Evolutionary conservation across 2,329 filamentous ascomycete genomes (phyloP), one percentile per base, ranked within the genome.

Genomic region (Sclerotinia trifoliorum): DNA sequence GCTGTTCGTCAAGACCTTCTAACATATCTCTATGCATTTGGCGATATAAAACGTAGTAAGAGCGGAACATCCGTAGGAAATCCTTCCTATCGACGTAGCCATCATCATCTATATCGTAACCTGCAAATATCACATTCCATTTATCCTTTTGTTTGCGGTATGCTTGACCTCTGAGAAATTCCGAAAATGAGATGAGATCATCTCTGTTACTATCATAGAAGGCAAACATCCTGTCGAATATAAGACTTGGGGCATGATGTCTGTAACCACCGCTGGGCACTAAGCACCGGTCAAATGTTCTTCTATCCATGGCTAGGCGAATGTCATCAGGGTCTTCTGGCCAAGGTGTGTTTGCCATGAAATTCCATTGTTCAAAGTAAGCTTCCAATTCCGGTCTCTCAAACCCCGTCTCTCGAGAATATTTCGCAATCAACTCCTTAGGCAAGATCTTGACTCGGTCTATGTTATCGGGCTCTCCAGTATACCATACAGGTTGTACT

Each of bases 301-400:
- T 91, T 70, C 93, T 88, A 77, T 98, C 94, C 82, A 98, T 96
- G 46, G 93, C 95, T 73, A 94, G 84, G 67, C 86, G 83, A 54
- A 97, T 84, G 29, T 89, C 85, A 73, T 91, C 88, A 0, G 93
- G 91, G 76, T 98, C 94, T 24, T 90, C 86, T 46, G 87, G 82
- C 90, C 91, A 97, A 77, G 94, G 89, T 7, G 89, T 90, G 73
- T 91, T 94, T 54, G 94, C 94, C 79, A 97, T 89, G 78, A 94
- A 97, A 6, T 92, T 94, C 85, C 96, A 99, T 77, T 98, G 94
- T 76, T 98, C 94, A 90, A 94, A 98, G 54, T 96, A 87, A 8
- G 94, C 94, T 79, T 98, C 94, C 7, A 99, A 82, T 78, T 96
- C 93, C 1, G 93, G 90, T 39, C 90, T 86, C 76, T 97, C 93